Evolutionary conservation across 2,329 filamentous ascomycete genomes (phyloP), one percentile per base, ranked within the genome.

Genomic region (Cercospora canescens): DNA sequence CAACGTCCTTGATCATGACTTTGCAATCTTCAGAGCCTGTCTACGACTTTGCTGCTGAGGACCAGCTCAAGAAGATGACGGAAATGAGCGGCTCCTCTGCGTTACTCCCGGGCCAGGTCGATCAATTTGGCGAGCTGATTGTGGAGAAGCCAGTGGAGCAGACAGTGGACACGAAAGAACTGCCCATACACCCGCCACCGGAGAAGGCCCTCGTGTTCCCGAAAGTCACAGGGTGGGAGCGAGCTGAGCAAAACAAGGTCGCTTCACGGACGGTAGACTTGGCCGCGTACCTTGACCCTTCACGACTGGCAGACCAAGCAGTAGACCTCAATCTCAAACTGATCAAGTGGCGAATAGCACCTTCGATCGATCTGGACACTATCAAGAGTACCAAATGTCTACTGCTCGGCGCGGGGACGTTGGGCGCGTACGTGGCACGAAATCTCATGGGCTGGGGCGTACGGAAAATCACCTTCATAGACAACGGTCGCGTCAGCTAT

Each of bases 261-360:
- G 87, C 88, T 18, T 89, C 91, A 16, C 89, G 91, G 70, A 86
- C 90, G 18, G 92, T 93, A 14, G 93, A 96, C 74, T 84, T 99
- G 8, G 91, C 91, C 21, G 93, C 95, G 73, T 96, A 97, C 73
- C 94, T 99, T 91, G 94, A 99, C 75, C 94, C 95, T 6, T 83
- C 86, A 35, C 89, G 89, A 72, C 83, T 98, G 18, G 95, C 95
- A 24, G 94, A 98, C 76, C 93, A 96, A 77, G 93, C 94, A 0
- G 94, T 98, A 9, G 95, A 99, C 75, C 85, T 99, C 65, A 99
- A 99, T 75, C 84, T 98, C 67, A 98, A 98, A 80, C 85, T 99
- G 65, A 99, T 99, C 89, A 99, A 97, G 81, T 99, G 95, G 95
- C 89, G 95, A 41, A 93, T 99, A 73, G 92, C 93, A 7, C 95